A percentile compares a stretch with the other conserved stretches of the same genome.
phyloP scores from a whole-genome alignment of 208 protist species.

The Angomonas ambiguus region DNA sequence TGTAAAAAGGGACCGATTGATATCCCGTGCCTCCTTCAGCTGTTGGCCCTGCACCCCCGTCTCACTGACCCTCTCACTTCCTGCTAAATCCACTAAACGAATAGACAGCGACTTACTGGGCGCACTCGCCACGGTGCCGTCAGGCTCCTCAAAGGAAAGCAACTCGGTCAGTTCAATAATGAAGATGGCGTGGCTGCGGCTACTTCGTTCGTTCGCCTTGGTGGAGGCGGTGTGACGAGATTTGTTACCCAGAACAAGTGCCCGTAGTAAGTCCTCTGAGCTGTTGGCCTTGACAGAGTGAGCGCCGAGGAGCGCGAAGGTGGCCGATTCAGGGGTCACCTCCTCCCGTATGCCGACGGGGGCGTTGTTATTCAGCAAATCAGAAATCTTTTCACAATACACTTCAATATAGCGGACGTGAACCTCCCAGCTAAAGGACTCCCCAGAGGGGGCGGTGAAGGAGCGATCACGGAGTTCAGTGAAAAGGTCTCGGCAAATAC shows the following conservation, averaged over 20 bases:
- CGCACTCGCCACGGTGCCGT: conserved; percentile 56
- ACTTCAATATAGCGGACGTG: conserved; percentile 86
- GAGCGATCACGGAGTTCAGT: conserved; percentile 42
- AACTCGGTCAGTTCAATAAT: conserved; percentile 75
- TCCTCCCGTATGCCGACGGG: conserved; percentile 63
- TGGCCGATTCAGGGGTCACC: conserved; percentile 45
- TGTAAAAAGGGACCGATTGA: conserved; percentile 84
- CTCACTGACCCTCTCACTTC: conserved; percentile 83
- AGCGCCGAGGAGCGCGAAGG: conserved; percentile 61
- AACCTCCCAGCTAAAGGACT: conserved; percentile 71
- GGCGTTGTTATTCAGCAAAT: conserved; percentile 71
- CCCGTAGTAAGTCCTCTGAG: conserved; percentile 58
- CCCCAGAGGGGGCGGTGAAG: conserved; percentile 32
- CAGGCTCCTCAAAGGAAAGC: conserved; percentile 46
- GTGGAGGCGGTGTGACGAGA: conserved; percentile 65
- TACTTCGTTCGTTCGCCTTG: conserved; percentile 78
- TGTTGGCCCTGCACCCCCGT: conserved; percentile 64
- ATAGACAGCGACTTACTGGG: conserved; percentile 61
- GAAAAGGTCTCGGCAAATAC: conserved; percentile 80
- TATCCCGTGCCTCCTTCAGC: conserved; percentile 81
- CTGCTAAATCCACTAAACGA: conserved; percentile 84
- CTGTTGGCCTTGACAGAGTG: conserved; percentile 35
- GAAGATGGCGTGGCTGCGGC: conserved; percentile 85
- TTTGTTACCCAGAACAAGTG: conserved; percentile 62
- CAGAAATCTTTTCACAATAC: conserved; percentile 87